Evolutionary conservation across 148 eudicot species (phyloP).

Genomic region (Vaccinium macrocarpon): DNA sequence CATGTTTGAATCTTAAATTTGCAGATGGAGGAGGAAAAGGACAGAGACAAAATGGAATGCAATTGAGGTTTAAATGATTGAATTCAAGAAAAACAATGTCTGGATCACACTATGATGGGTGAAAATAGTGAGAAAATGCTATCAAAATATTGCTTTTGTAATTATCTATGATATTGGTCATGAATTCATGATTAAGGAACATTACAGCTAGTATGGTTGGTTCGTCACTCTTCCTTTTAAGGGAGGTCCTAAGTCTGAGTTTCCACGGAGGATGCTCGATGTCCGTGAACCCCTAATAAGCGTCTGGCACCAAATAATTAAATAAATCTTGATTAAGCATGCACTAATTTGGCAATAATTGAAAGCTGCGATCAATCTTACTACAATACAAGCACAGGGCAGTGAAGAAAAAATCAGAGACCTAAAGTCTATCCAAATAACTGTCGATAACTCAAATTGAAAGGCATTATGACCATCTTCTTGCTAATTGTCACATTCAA

Average conservation of each 20-base stretch:
- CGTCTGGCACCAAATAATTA: too few relatives aligned
- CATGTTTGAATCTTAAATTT: too few relatives aligned
- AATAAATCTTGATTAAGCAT: background rate
- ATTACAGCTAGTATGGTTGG: too few relatives aligned
- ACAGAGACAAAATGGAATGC: background rate
- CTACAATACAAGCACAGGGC: background rate
- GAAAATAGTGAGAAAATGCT: background rate
- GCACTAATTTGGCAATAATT: background rate
- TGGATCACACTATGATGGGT: background rate
- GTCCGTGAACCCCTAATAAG: too few relatives aligned
- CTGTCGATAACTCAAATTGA: background rate
- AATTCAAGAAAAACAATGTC: conserved; percentile 6
- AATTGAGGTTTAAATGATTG: conserved; percentile 9
- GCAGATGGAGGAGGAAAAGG: background rate
- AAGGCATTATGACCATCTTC: background rate
- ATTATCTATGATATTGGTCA: background rate
- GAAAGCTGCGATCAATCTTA: background rate
- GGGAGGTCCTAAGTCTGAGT: too few relatives aligned
- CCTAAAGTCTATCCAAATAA: background rate
- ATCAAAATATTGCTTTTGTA: background rate
- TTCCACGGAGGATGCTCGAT: too few relatives aligned
- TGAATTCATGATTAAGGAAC: background rate
- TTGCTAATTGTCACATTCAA: background rate
- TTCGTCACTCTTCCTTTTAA: too few relatives aligned
- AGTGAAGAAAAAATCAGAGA: background rate